Base-by-base conservation (phyloP, 352 stramenopile species). In the Aphanomyces astaci region DNA sequence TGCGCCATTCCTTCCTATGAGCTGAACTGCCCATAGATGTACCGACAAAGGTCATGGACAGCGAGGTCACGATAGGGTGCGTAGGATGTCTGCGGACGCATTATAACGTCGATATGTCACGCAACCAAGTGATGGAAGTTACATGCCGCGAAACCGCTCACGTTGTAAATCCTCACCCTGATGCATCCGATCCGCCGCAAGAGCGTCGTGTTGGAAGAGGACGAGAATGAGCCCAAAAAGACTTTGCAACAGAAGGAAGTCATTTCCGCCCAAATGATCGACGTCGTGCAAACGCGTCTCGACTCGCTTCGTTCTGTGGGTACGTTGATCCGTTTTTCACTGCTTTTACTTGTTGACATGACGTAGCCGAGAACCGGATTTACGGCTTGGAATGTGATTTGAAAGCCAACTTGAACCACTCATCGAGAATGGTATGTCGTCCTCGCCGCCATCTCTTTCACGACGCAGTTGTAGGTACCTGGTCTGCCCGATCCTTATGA, bases 241-340 rank as follows among this genome's bases (percentile, higher is more conserved):
- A 84, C 83, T 54, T 71, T 87, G 53, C 75, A 83, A 30, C 81
- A 92, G 69, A 92, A 92, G 64, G 83, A 88, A 45, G 80, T 78
- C 2, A 81, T 92, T 62, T 90, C 83, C 19, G 75, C 79, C 27
- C 83, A 92, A 66, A 92, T 92, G 81, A 92, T 92, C 56, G 80
- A 76, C 31, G 88, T 92, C 71, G 85, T 92, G 53, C 88, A 82
- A 17, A 75, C 78, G 24, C 75, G 83, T 4, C 73, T 92, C 24
- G 76, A 83, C 31, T 82, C 80, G 43, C 73, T 92, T 36, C 83
- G 88, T 43, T 83, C 79, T 36, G 77, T 87, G 43, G 79, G 78
- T 86, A 27, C 11, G 28, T 30, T 48, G 32, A 22, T 19, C 19
- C 62, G 39, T n/a, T n/a, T n/a, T n/a, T n/a, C n/a, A 31, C 25